Base-by-base conservation (phyloP, 805 yeast species). In the Cyberlindnera maclurae region DNA sequence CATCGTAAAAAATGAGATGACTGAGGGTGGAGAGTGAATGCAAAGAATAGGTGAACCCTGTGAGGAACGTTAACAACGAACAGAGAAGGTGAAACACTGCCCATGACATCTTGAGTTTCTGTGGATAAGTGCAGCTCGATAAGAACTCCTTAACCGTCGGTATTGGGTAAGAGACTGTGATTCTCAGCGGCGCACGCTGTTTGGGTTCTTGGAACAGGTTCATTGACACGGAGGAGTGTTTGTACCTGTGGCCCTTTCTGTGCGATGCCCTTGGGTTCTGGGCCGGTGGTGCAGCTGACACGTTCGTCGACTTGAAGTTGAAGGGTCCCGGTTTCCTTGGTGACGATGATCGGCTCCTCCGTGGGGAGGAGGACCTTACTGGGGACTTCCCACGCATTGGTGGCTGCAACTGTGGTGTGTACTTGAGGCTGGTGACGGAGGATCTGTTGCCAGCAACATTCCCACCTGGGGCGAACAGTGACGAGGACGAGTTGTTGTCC, bases 191-290 rank as follows among this genome's bases (percentile, higher is more conserved):
- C 4, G 82, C 79, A 28, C 79, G 68, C 30, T 69, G 75, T 12
- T 88, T 82, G 1, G 97, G 96, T 54, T 90, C 97, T 59, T 86
- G 96, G 58, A 93, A 90, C 57, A 90, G 73, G 59, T 90, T 89
- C 93, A 90, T 83, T 5, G 96, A 87, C 5, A 90, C 96, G 8
- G 96, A 88, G 3, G 97, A 88, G 60, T 90, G 97, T 58, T 90
- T 90, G 58, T 90, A 90, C 50, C 90, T 74, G 60, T 90, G 98
- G 6, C 98, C 98, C 50, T 89, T 78, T 67, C 98, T 79, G 51
- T 79, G 85, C 0, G 83, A 78, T 1, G 87, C 75, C 52, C 66
- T 55, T n/a, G 58, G 52, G 37, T 55, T 54, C 12, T 57, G 53
- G 36, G 55, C 54, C 26, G 65, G 71, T 11, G 64, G 59, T 24